Evolutionary conservation across 805 yeast genomes (phyloP), one percentile per base, ranked within the genome.

Genomic region (Lipomyces orientalis): DNA sequence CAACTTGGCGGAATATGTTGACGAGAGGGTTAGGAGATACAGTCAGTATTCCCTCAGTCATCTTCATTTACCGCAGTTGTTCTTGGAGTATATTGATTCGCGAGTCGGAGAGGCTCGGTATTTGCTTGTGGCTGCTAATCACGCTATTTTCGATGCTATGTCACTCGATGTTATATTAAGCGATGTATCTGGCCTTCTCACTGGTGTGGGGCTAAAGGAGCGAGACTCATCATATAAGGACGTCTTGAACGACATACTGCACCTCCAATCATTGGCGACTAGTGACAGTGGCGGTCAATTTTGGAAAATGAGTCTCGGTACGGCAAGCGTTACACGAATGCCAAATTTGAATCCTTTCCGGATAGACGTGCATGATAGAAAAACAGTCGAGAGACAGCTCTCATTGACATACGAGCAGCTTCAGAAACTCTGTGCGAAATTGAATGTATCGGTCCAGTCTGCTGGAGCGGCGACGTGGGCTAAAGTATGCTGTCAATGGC

Each of bases 101-200:
- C 5, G 34, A 4, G 49, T 56, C n/a, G 60, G 58, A 9, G 19
- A 29, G 12, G 7, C 54, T 12, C 55, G 55, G 9, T 64, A 61
- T 63, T 19, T 70, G 35, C n/a, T 64, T 12, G 6, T 70, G 19
- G 58, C 63, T 1, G 70, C 62, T 1, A 68, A 60, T 58, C 75
- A 73, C 54, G 75, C 75, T 16, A 56, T 72, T 3, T 72, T 68
- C 60, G 75, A 73, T 58, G 75, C 69, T 8, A 29, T 39, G 34
- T 9, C 61, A 2, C 56, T 71, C 14, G 46, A 35, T 10, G 12
- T 39, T 4, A 55, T 71, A 8, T 43, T 68, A 33, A 37, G 46
- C 3, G 63, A 65, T 10, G 60, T 71, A 1, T 25, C 29, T 7
- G 19, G 25, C 19, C 10, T 46, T 12, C 22, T 61, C 12, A 19